Percentiles rank a stretch among this genome's conserved stretches.
These are phyloP conservation scores for Seiridium unicorne DNA, from an alignment of 2,329 filamentous ascomycete genomes.

Conservation along the genomic window DNA sequence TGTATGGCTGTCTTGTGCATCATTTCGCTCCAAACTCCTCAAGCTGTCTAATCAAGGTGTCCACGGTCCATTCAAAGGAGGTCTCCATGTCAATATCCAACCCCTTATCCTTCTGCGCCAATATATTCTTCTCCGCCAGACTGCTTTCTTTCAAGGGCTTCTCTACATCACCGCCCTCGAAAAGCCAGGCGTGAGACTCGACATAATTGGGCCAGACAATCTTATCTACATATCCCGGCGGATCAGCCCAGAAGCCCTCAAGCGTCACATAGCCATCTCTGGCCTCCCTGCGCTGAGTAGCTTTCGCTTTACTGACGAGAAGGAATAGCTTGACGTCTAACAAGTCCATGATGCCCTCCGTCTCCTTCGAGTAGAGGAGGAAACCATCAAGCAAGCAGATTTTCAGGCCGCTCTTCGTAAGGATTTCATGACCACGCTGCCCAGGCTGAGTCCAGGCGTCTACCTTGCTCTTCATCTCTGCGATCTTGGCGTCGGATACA, in stretches of 20 bases:
- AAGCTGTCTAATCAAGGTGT: slow-evolving; percentile 52
- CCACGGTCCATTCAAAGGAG: slow-evolving; percentile 68
- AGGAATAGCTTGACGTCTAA: slow-evolving; percentile 81
- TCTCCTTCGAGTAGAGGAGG: slow-evolving; percentile 66
- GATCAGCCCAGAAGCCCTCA: slow-evolving; percentile 94
- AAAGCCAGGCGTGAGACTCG: slow-evolving; percentile 76
- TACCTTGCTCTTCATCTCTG: slow-evolving; percentile 45
- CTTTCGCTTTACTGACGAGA: slow-evolving; percentile 62
- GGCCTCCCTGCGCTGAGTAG: slow-evolving; percentile 64
- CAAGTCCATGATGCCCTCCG: slow-evolving; percentile 54
- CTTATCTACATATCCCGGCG: slow-evolving; percentile 88
- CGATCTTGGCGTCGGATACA: slow-evolving; percentile 45
- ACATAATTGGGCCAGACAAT: slow-evolving; percentile 97
- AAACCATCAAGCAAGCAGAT: slow-evolving; percentile 87
- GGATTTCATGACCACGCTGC: slow-evolving; percentile 39
- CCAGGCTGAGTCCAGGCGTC: slow-evolving; percentile 42
- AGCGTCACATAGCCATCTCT: slow-evolving; percentile 76
- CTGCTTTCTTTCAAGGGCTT: slow-evolving; percentile 47
- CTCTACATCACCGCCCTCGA: slow-evolving; percentile 67
- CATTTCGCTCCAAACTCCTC: slow-evolving; percentile 19
- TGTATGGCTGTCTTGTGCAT: not conserved
- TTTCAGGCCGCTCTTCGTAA: slow-evolving; percentile 30
- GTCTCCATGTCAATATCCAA: slow-evolving; percentile 58
- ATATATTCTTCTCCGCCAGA: slow-evolving; percentile 41
- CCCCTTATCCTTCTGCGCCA: slow-evolving; percentile 44